These are phyloP conservation scores for Rhynchosporium agropyri DNA, from an alignment of 2,329 filamentous ascomycete genomes.

Conservation along the genomic window DNA sequence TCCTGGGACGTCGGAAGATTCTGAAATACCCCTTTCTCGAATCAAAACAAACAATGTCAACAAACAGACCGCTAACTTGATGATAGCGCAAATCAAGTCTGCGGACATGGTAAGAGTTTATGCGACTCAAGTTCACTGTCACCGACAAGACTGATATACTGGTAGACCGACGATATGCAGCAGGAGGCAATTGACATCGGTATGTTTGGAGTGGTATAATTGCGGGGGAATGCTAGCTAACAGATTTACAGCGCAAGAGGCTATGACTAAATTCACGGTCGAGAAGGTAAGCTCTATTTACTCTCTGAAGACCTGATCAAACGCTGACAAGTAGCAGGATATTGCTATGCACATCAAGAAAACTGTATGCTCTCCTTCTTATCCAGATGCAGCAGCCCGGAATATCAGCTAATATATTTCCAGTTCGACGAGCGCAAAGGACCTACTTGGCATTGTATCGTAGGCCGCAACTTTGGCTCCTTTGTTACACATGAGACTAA, in stretches of 20 bases:
- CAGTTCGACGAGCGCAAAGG: conserved; percentile 97
- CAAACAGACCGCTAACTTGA: conserved; percentile 11
- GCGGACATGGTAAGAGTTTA: conserved; percentile 83
- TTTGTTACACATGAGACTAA: conserved; percentile 99
- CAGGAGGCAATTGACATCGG: conserved; percentile 93
- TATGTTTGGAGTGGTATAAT: conserved; percentile 53
- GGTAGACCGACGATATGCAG: conserved; percentile 94
- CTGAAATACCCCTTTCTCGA: conserved; percentile 3
- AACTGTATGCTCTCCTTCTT: conserved; percentile 59
- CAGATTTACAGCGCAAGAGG: conserved; percentile 60
- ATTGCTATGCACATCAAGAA: conserved; percentile 96
- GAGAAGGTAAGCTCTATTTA: conserved; percentile 59
- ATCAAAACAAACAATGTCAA: conserved; percentile 10
- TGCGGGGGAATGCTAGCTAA: conserved; percentile 34
- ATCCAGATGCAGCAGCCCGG: background rate
- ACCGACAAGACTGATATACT: conserved; percentile 28
- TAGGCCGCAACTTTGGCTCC: conserved; percentile 97
- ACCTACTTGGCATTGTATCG: conserved; percentile 99
- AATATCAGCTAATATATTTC: conserved; percentile 20
- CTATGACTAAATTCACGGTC: conserved; percentile 71
- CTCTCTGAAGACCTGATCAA: conserved; percentile 1
- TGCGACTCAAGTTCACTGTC: background rate
- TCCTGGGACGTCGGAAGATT: background rate
- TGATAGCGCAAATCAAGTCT: conserved; percentile 89
- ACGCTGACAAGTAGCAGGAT: conserved; percentile 59